phyloP scores from a whole-genome alignment of 2,329 filamentous ascomycete species.

The Aureobasidium sp. region DNA sequence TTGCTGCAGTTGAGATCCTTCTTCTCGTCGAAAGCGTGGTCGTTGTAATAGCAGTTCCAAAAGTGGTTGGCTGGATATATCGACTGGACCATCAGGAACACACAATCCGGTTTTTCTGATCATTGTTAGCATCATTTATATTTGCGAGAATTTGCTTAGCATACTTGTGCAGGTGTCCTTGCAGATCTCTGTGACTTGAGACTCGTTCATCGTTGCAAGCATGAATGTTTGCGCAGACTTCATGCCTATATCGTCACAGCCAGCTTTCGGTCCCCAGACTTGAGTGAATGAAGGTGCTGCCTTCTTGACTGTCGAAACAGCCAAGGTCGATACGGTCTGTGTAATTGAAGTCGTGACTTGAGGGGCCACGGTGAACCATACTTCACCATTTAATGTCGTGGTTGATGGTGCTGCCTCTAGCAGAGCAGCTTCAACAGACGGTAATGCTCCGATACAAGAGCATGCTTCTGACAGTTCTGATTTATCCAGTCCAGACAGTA shows the following conservation, averaged over 20 bases:
- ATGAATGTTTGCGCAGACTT: background rate
- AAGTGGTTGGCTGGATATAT: background rate
- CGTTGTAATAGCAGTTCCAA: conserved; percentile 6
- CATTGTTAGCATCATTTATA: background rate
- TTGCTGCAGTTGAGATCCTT: background rate
- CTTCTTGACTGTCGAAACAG: conserved; percentile 18
- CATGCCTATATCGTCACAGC: conserved; percentile 15
- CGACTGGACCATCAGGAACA: background rate
- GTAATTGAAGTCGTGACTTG: conserved; percentile 14
- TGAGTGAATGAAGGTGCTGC: conserved; percentile 21
- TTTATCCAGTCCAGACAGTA: background rate
- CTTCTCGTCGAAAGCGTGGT: background rate
- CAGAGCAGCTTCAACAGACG: background rate
- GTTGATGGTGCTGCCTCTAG: conserved; percentile 2
- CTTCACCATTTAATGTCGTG: conserved; percentile 4
- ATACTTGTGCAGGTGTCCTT: background rate
- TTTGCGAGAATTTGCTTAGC: background rate
- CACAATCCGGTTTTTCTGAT: background rate
- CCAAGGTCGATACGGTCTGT: conserved; percentile 14
- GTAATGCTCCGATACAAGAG: conserved; percentile 3
- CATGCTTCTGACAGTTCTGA: conserved; percentile 5
- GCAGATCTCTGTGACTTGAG: background rate
- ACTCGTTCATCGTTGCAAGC: background rate
- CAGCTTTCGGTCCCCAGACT: conserved; percentile 18
- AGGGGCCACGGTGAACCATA: conserved; percentile 12